Evolutionary conservation across 2,329 filamentous ascomycete genomes (phyloP).

Genomic region (Ophiosphaerella herpotricha): DNA sequence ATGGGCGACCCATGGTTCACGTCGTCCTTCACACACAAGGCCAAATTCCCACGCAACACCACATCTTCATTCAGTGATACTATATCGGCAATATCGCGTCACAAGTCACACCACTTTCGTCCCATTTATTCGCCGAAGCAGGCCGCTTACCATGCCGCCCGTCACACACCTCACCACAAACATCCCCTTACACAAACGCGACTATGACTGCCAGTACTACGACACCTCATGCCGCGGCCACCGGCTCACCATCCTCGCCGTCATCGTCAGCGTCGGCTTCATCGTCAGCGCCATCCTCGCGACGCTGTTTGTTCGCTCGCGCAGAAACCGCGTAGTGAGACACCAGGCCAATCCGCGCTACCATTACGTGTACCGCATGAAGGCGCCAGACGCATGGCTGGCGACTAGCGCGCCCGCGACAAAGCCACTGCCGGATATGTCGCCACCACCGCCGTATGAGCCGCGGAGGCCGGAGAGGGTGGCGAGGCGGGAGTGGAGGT

Average conservation of each 20-base stretch:
- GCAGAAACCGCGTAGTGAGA: neutral
- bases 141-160: neutral
- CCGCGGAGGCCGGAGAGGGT: slow-evolving; percentile 12
- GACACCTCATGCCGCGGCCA: slow-evolving; percentile 18
- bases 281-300: slow-evolving; percentile 18
- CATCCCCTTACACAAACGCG: slow-evolving; percentile 13
- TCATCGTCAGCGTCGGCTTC: slow-evolving; percentile 22
- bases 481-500: slow-evolving; percentile 7
- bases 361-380: too few relatives aligned
- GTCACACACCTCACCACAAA: neutral
- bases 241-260: slow-evolving; percentile 25
- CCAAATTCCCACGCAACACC: too few relatives aligned
- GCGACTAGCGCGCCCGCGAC: too few relatives aligned
- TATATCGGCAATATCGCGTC: too few relatives aligned
- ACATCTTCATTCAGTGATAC: too few relatives aligned
- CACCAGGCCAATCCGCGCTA: too few relatives aligned
- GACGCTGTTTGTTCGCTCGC: slow-evolving; percentile 15
- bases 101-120: neutral
- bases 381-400: too few relatives aligned
- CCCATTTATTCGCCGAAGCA: too few relatives aligned
- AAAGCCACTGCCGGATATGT: neutral
- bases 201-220: slow-evolving; percentile 13
- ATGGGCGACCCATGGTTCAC: too few relatives aligned
- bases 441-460: slow-evolving; percentile 21
- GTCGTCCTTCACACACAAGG: too few relatives aligned